These are phyloP conservation scores for Apiotrichum veenhuisii DNA, from an alignment of 1,284 basidiomycete genomes.

Conservation along the genomic window DNA sequence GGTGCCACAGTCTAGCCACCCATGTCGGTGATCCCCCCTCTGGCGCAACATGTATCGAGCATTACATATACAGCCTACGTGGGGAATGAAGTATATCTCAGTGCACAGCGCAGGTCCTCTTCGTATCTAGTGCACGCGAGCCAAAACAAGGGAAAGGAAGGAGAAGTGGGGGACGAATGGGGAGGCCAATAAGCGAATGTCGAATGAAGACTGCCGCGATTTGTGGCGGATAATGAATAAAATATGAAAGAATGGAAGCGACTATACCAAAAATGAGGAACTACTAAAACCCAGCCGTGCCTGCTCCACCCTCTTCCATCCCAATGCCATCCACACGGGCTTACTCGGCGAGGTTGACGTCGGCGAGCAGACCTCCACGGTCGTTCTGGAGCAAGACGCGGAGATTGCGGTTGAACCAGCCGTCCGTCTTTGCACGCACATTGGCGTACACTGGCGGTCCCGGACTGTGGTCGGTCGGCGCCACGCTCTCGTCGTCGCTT, in stretches of 20 bases:
- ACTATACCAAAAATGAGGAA: neutral
- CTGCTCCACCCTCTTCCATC: neutral
- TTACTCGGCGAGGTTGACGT: conserved; percentile 19
- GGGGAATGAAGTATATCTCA: neutral
- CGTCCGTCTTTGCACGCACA: conserved; percentile 39
- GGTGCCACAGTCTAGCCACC: too few species aligned
- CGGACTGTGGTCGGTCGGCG: conserved; percentile 13
- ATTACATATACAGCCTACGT: neutral
- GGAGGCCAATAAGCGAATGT: too few species aligned
- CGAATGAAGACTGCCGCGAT: too few species aligned
- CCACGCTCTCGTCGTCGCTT: conserved; percentile 6
- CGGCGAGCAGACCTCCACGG: conserved; percentile 23
- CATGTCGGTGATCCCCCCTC: too few species aligned
- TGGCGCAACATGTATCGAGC: neutral
- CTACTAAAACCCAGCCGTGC: neutral
- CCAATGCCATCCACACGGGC: neutral
- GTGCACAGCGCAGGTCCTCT: neutral
- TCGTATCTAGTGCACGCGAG: neutral
- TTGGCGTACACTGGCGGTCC: conserved; percentile 33
- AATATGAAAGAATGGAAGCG: neutral
- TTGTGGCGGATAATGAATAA: too few species aligned
- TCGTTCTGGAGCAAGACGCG: conserved; percentile 33
- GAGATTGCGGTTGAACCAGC: conserved; percentile 39
- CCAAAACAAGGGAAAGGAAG: neutral
- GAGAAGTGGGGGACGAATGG: too few species aligned